Conservation (phyloP, 2,329 filamentous ascomycete genomes). For the Thelonectria blattea region DNA sequence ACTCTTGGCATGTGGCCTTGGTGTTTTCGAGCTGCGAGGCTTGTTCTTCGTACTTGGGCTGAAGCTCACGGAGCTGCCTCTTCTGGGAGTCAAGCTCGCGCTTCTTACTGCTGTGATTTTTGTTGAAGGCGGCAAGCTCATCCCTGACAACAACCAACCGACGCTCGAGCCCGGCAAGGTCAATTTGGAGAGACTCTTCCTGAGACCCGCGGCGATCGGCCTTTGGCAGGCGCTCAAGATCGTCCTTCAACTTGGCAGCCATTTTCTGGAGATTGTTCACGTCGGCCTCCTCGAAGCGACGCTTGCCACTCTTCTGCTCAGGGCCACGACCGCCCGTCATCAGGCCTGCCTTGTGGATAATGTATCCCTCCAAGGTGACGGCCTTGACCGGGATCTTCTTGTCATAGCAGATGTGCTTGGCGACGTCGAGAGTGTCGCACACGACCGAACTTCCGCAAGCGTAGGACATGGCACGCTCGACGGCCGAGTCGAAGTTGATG, state of each 20-base stretch:
- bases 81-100: constrained; percentile 79
- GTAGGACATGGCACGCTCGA: constrained; percentile 92
- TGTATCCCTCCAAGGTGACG: constrained; percentile 91
- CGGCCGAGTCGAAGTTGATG: constrained; percentile 86
- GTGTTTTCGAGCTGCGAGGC: constrained; percentile 68
- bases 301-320: constrained; percentile 74
- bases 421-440: constrained; percentile 84
- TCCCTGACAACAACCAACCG: constrained; percentile 73
- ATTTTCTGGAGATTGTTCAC: constrained; percentile 83
- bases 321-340: constrained; percentile 94
- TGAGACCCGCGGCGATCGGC: constrained; percentile 75
- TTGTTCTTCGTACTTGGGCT: constrained; percentile 80
- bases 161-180: constrained; percentile 80
- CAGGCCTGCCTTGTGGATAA: constrained; percentile 94
- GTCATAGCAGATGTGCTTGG: constrained; percentile 88
- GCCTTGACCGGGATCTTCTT: constrained; percentile 88
- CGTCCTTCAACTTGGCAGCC: constrained; percentile 75
- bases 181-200: constrained; percentile 81
- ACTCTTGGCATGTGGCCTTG: constrained; percentile 56
- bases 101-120: constrained; percentile 84
- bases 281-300: constrained; percentile 88
- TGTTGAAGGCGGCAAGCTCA: constrained; percentile 78
- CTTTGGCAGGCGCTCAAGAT: constrained; percentile 81
- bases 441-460: constrained; percentile 95
- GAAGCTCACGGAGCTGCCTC: constrained; percentile 74